These are phyloP conservation scores for Syzygium aromaticum DNA, from an alignment of 345 rosid genomes.

Conservation along the genomic window DNA sequence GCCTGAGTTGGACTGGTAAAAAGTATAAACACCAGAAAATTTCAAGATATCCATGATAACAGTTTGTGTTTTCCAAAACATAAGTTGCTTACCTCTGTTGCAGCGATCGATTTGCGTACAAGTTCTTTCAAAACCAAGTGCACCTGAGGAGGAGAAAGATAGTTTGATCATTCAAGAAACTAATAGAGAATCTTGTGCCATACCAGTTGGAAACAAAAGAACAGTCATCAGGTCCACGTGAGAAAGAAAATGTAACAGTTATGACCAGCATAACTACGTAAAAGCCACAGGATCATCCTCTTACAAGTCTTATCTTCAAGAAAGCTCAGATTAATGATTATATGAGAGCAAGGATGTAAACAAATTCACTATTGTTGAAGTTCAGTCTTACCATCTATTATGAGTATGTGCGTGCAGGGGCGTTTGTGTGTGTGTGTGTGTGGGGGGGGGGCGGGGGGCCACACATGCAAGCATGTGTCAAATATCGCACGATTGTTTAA, in stretches of 20 bases:
- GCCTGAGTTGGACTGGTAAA: not conserved
- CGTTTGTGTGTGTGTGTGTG: not conserved
- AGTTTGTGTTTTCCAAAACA: not conserved
- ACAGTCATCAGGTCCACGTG: not conserved
- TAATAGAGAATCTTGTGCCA: not conserved
- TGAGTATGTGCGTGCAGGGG: not conserved
- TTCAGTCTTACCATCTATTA: not conserved
- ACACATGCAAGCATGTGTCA: not conserved
- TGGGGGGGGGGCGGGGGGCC: too few relatives aligned
- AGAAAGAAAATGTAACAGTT: not conserved
- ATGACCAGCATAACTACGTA: not conserved
- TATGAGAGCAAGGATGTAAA: not conserved
- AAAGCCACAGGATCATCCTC: not conserved
- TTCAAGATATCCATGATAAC: not conserved
- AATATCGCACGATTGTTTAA: not conserved
- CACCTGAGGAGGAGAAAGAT: slow-evolving; percentile 36
- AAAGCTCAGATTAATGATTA: not conserved
- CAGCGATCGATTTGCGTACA: slow-evolving; percentile 88
- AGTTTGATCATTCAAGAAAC: not conserved
- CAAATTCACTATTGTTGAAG: not conserved
- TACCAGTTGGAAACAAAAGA: not conserved
- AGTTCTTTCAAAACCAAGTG: slow-evolving; percentile 94
- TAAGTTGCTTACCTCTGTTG: slow-evolving; percentile 64
- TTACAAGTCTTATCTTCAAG: not conserved
- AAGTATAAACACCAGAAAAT: not conserved